Conservation (phyloP, 2,329 filamentous ascomycete species). For the Orbilia quercus region DNA sequence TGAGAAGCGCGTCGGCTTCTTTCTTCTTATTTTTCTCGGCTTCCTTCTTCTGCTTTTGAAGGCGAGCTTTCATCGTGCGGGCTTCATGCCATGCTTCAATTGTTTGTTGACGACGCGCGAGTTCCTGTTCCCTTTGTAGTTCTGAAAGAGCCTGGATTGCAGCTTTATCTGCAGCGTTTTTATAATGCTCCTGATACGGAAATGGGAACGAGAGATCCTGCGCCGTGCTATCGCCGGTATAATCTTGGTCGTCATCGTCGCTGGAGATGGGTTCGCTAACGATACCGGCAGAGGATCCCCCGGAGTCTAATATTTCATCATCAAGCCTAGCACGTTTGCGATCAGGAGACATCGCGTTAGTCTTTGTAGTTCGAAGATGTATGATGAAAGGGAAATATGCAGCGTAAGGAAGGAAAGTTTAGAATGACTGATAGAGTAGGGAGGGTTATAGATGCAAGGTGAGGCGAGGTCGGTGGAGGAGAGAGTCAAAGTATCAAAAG, state of each 20-base stretch:
- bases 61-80: constrained; percentile 79
- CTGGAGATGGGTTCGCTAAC: constrained; percentile 43
- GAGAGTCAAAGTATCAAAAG: background rate
- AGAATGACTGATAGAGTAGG: constrained; percentile 2
- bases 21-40: constrained; percentile 70
- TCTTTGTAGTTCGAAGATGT: background rate
- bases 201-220: constrained; percentile 76
- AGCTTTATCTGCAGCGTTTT: constrained; percentile 77
- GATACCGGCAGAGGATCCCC: constrained; percentile 25
- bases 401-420: background rate
- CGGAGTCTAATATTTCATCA: constrained; percentile 20
- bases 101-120: constrained; percentile 87
- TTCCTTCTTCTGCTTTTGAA: constrained; percentile 72
- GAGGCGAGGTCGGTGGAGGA: background rate
- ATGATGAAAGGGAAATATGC: background rate
- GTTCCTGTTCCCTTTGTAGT: constrained; percentile 87
- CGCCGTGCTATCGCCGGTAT: constrained; percentile 11
- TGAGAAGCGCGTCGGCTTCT: constrained; percentile 59
- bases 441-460: background rate
- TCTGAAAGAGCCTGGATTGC: constrained; percentile 88
- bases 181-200: constrained; percentile 87
- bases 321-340: constrained; percentile 11
- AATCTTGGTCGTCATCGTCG: constrained; percentile 46
- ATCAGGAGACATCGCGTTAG: constrained; percentile 39
- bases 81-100: constrained; percentile 78